phyloP scores from a whole-genome alignment of 2,329 filamentous ascomycete species.

The Colletotrichum cereale region DNA sequence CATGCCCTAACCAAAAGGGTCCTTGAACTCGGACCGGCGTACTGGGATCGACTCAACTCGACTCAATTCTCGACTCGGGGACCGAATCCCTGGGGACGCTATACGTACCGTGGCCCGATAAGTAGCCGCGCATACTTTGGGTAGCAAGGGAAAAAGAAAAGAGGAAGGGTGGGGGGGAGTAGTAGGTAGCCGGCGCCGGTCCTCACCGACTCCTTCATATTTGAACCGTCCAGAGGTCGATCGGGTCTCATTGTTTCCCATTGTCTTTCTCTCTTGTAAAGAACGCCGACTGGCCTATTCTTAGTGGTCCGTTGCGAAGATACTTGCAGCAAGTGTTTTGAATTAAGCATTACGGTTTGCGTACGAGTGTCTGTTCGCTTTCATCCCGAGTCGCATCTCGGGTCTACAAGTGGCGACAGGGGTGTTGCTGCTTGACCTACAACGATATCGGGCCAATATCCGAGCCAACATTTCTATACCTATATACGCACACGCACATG shows the following conservation, averaged over 20 bases:
- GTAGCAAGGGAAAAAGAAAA: background rate
- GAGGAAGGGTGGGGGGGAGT: background rate
- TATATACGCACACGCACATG: constrained; percentile 1
- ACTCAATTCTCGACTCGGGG: background rate
- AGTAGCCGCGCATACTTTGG: background rate
- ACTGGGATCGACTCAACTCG: background rate
- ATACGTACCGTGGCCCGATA: constrained; percentile 10
- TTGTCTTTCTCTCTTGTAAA: too few species aligned
- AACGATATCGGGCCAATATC: constrained; percentile 39
- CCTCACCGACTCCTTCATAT: constrained; percentile 25
- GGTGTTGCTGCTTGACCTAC: constrained; percentile 26
- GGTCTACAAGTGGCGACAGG: constrained; percentile 35
- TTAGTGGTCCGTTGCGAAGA: background rate
- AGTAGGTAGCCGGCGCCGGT: constrained; percentile 4
- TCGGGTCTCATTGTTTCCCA: background rate
- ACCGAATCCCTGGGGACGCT: background rate
- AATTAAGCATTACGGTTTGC: background rate
- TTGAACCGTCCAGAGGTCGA: background rate
- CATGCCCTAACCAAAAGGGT: constrained; percentile 13
- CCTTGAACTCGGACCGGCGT: background rate
- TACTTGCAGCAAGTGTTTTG: background rate
- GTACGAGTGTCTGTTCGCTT: constrained; percentile 14
- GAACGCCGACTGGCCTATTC: constrained; percentile 1
- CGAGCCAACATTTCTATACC: constrained; percentile 28
- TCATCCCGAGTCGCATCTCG: constrained; percentile 25